Evolutionary conservation across 129 eudicot species (phyloP).

Genomic region (Flaveria brownii): DNA sequence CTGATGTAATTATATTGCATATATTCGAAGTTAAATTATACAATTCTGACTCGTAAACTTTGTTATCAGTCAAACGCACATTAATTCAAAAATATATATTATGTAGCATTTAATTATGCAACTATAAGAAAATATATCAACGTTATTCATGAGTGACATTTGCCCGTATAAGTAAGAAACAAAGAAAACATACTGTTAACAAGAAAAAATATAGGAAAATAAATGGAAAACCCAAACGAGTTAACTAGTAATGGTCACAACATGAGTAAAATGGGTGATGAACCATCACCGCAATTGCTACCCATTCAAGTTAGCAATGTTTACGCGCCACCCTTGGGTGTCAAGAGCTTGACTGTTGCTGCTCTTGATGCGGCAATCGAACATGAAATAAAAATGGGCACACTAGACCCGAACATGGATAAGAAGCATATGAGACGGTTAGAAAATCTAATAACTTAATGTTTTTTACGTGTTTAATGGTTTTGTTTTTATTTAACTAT

Average conservation of each 20-base stretch:
- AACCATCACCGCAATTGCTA: background rate
- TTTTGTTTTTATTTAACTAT: background rate
- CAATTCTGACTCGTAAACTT: background rate
- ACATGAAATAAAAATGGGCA: constrained; percentile 27
- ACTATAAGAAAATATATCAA: too few species aligned
- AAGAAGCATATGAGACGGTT: constrained; percentile 28
- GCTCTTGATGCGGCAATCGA: constrained; percentile 25
- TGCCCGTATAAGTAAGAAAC: background rate
- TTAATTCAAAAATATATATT: background rate
- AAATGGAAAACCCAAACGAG: constrained; percentile 12
- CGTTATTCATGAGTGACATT: background rate
- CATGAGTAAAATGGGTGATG: background rate
- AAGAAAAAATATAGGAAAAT: background rate
- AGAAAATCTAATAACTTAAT: background rate
- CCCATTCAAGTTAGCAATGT: constrained; percentile 5
- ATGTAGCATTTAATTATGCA: too few species aligned
- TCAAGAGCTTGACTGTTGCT: background rate
- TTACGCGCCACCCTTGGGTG: background rate
- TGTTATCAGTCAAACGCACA: background rate
- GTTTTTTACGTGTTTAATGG: background rate
- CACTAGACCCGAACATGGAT: constrained; percentile 27
- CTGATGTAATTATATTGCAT: too few species aligned
- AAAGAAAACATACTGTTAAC: background rate
- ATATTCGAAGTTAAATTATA: background rate
- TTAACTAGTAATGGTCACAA: background rate